Base-by-base conservation (phyloP, 1,139 yeast species). In the Pneumocystis wakefieldiae region DNA sequence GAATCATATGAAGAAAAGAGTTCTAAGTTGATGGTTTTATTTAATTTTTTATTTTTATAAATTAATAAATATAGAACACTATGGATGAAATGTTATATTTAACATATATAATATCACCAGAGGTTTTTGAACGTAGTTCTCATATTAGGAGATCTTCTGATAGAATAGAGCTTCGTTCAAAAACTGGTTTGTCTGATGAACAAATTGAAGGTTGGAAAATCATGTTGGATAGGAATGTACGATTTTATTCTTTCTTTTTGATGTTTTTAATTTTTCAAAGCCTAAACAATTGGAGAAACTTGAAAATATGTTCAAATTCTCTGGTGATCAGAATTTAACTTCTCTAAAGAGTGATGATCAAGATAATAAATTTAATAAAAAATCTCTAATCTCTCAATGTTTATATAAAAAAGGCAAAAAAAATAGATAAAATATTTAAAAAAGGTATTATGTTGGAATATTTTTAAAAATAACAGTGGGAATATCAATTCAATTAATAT, bases 151-250 rank as follows among this genome's bases (percentile, higher is more conserved):
- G 83, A 62, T 70, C 84, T 0, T 73, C 77, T 55, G 73, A 70
- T 10, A 78, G 97, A 64, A 75, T 76, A 37, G 80, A 78, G 29
- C 74, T 89, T 70, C 82, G 80, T 68, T 71, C 73, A 17, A 75
- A 76, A 53, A 64, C 67, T 2, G 81, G 77, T 0, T 87, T 95
- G 96, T 78, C 90, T 0, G 92, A 90, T 72, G 96, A 88, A 71
- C 95, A 89, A 72, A 82, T 91, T 60, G 97, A 91, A 76, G 96
- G 96, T 0, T 91, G 97, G 97, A 85, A 86, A 1, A 76, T 86
- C 66, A 86, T 87, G 85, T 73, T 90, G 41, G 79, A 81, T 61
- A 81, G 81, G 68, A 81, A 84, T 60, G 90, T 94, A 0, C 75
- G 78, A 62, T 19, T 39, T 37, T 4, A n/a, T 36, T 29, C 29